Conservation (phyloP, 2,329 filamentous ascomycete species). For the Cytospora paraplurivora region DNA sequence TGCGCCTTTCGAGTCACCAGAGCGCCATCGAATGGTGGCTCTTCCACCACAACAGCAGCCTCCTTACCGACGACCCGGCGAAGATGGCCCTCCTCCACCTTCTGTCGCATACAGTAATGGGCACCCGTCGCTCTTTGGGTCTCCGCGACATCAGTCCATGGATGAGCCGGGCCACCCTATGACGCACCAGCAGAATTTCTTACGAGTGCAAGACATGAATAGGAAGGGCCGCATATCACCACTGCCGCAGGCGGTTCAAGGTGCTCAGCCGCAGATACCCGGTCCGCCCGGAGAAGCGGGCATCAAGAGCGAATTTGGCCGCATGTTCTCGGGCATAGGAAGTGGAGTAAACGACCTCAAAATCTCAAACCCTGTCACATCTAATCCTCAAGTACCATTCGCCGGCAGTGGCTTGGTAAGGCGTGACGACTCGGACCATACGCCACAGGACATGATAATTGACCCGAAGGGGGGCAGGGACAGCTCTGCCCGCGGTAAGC, state of each 20-base stretch:
- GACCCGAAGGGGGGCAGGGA: constrained; percentile 23
- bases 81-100: constrained; percentile 54
- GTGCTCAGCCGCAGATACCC: constrained; percentile 78
- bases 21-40: constrained; percentile 49
- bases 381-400: constrained; percentile 49
- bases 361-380: constrained; percentile 53
- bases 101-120: constrained; percentile 52
- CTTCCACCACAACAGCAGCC: constrained; percentile 39
- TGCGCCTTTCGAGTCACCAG: constrained; percentile 52
- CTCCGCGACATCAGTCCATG: constrained; percentile 44
- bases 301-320: constrained; percentile 92
- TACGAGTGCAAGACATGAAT: constrained; percentile 80
- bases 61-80: constrained; percentile 45
- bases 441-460: constrained; percentile 45
- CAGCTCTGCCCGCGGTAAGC: constrained; percentile 52
- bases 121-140: constrained; percentile 46
- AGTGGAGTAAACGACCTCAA: constrained; percentile 55
- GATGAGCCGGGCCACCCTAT: constrained; percentile 61
- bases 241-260: constrained; percentile 89
- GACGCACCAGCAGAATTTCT: constrained; percentile 63
- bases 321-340: constrained; percentile 92
- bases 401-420: constrained; percentile 48
- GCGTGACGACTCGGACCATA: constrained; percentile 54
- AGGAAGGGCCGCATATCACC: constrained; percentile 84
- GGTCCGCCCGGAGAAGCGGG: constrained; percentile 81